Percentiles rank a stretch among this genome's conserved stretches.
Conservation (phyloP, 495 filamentous ascomycete genomes). For the Penicillium nucicola region DNA sequence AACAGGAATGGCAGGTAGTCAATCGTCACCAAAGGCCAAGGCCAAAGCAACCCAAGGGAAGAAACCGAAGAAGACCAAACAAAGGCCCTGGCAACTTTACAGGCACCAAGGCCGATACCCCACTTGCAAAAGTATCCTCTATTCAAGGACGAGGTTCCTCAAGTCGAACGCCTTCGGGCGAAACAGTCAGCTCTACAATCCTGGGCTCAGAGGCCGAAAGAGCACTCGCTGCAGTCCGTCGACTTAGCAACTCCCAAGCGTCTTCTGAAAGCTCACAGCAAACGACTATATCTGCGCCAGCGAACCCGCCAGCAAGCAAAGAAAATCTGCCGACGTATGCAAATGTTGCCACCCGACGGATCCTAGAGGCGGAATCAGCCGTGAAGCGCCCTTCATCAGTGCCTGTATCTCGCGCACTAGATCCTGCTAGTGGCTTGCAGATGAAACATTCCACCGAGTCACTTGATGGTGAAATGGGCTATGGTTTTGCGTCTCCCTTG, state of each 20-base stretch:
- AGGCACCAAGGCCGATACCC: slow-evolving; percentile 29
- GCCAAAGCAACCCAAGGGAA: slow-evolving; percentile 10
- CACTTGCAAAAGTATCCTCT: slow-evolving; percentile 30
- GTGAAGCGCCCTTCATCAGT: slow-evolving; percentile 25
- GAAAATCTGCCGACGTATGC: slow-evolving; percentile 31
- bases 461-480: slow-evolving; percentile 23
- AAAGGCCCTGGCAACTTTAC: slow-evolving; percentile 29
- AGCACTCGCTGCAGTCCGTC: slow-evolving; percentile 39
- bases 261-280: slow-evolving; percentile 8
- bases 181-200: slow-evolving; percentile 20
- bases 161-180: slow-evolving; percentile 17
- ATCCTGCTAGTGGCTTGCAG: slow-evolving; percentile 19
- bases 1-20: slow-evolving; percentile 40
- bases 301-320: slow-evolving; percentile 6
- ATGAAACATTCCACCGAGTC: slow-evolving; percentile 37
- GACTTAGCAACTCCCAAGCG: slow-evolving; percentile 28
- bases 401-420: slow-evolving; percentile 12
- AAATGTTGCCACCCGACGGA: slow-evolving; percentile 22
- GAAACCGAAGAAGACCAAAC: slow-evolving; percentile 9
- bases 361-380: slow-evolving; percentile 11
- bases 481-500: slow-evolving; percentile 32
- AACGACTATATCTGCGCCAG: not conserved
- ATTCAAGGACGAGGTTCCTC: slow-evolving; percentile 35
- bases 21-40: slow-evolving; percentile 21
- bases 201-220: slow-evolving; percentile 33